Evolutionary conservation across 768 basidiomycete species (phyloP).

Genomic region (Rhodotorula babjevae): DNA sequence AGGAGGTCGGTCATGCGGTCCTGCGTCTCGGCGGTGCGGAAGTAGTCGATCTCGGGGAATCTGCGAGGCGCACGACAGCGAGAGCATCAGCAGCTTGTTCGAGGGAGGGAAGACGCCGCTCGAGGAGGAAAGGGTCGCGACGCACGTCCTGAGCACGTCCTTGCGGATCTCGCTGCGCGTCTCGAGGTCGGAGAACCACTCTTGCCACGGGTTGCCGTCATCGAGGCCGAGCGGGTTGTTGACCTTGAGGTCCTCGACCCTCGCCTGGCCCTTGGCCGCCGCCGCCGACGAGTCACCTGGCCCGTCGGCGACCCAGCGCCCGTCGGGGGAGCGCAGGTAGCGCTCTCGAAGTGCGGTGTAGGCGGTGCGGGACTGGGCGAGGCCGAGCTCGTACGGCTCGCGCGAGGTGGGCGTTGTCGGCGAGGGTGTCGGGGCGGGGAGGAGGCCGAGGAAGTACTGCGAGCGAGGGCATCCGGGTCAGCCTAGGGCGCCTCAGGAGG

Average conservation of each 20-base stretch:
- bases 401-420: slow-evolving; percentile 11
- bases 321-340: slow-evolving; percentile 78
- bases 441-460: slow-evolving; percentile 35
- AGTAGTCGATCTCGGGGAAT: slow-evolving; percentile 94
- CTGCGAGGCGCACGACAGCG: slow-evolving; percentile 48
- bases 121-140: slow-evolving; percentile 22
- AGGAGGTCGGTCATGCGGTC: slow-evolving; percentile 76
- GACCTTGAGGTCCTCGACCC: slow-evolving; percentile 10
- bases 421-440: slow-evolving; percentile 26
- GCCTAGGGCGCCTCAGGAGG: too few relatives aligned
- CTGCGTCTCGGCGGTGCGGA: slow-evolving; percentile 70
- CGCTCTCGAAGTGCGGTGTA: slow-evolving; percentile 61
- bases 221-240: slow-evolving; percentile 31
- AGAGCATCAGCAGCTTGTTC: background rate
- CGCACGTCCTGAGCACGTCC: slow-evolving; percentile 93
- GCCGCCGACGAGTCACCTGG: slow-evolving; percentile 51
- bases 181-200: slow-evolving; percentile 86
- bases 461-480: background rate
- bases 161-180: slow-evolving; percentile 81
- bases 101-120: background rate
- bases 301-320: slow-evolving; percentile 65
- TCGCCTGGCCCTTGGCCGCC: slow-evolving; percentile 59
- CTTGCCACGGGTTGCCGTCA: slow-evolving; percentile 83
- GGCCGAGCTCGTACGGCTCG: slow-evolving; percentile 34
- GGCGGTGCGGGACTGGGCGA: slow-evolving; percentile 30